Evolutionary conservation across 2,329 filamentous ascomycete genomes (phyloP), one percentile per base, ranked within the genome.

Genomic region (Scedosporium minutisporum): DNA sequence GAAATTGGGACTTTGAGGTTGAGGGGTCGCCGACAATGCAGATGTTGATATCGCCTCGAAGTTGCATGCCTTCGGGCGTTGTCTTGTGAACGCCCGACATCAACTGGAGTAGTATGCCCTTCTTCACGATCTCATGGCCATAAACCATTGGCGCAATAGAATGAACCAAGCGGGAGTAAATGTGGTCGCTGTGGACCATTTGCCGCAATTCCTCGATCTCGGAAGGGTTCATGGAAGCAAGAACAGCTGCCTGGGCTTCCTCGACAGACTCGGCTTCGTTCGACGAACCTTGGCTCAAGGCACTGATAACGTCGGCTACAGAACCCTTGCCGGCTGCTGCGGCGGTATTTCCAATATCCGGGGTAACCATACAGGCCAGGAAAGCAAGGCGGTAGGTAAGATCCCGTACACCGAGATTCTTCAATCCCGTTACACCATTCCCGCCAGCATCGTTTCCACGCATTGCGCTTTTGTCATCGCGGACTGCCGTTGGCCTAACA

Each of bases 31-130:
- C 95, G 64, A 99, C 95, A 68, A 99, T 91, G 75, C 95, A 99
- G 65, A 99, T 96, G 77, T 99, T 99, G 80, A 99, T 93, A 72
- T 99, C 95, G 68, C 95, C 95, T 82, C 95, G 87, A 53, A 99
- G 82, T 66, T 93, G 87, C 91, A 99, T 96, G 65, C 91, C 93
- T 76, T 99, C 95, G 0, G 91, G 84, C 0, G 95, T 99, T 23
- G 85, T 84, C 75, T 99, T 99, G 76, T 87, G 87, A 2, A 99
- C 91, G 79, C 95, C 95, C n/a, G 92, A 91, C 84, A 99, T 91
- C 57, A 99, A 82, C 74, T 99, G 95, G 51, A 99, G 81, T 6
- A 99, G 83, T 25, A 99, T 80, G 33, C 95, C 95, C 75, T 99
- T 99, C 78, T 99, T 99, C 71, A 99, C 93, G 63, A 97, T 91